Conservation (phyloP, 768 basidiomycete species). For the Chalciporus pseudorubinellus region DNA sequence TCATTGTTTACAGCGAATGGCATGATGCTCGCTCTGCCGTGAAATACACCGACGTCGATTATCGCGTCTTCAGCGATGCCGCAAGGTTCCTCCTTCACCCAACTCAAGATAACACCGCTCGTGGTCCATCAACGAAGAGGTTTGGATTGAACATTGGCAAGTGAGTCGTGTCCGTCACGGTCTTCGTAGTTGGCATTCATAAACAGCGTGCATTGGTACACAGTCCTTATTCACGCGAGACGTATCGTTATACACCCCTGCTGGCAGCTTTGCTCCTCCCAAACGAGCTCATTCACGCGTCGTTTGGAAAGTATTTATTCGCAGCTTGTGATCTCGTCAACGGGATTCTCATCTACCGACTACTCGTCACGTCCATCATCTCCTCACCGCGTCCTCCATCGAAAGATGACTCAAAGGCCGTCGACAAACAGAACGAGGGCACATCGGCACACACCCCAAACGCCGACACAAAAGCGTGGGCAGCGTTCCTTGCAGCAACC, state of each 20-base stretch:
- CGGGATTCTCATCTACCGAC: constrained; percentile 64
- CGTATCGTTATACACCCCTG: constrained; percentile 95
- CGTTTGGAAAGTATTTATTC: constrained; percentile 91
- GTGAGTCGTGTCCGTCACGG: constrained; percentile 48
- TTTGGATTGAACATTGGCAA: constrained; percentile 57
- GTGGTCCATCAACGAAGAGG: constrained; percentile 52
- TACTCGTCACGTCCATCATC: constrained; percentile 53
- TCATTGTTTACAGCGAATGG: constrained; percentile 88
- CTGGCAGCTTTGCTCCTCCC: constrained; percentile 81
- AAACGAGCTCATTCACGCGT: constrained; percentile 74
- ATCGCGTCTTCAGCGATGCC: constrained; percentile 93
- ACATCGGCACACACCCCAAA: background rate
- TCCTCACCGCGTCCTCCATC: constrained; percentile 21
- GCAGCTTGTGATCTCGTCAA: constrained; percentile 80
- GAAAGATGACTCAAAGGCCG: constrained; percentile 4
- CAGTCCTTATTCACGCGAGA: constrained; percentile 88
- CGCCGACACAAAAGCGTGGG: constrained; percentile 25
- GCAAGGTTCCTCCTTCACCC: constrained; percentile 63
- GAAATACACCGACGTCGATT: constrained; percentile 99
- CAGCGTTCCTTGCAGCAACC: constrained; percentile 58
- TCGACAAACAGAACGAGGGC: background rate
- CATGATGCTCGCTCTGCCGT: constrained; percentile 80
- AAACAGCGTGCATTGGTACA: constrained; percentile 6
- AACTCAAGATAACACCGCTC: constrained; percentile 48
- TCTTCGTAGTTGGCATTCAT: background rate